Base-by-base conservation (phyloP, 2,329 filamentous ascomycete genomes). In the Fusarium agapanthi region DNA sequence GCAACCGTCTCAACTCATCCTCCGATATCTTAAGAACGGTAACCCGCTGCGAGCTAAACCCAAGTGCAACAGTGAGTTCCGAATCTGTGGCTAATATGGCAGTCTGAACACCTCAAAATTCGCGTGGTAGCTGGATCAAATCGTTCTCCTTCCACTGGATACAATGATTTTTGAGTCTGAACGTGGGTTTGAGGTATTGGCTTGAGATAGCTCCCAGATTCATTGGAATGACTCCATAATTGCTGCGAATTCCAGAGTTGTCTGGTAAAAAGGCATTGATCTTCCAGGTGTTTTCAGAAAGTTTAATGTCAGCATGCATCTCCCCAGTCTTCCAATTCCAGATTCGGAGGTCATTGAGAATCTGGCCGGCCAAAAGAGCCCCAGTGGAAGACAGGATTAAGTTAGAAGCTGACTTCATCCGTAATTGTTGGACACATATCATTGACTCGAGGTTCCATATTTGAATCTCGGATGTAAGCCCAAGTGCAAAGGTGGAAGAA, bases 381-480 rank as follows among this genome's bases (percentile, higher is more conserved):
- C 20, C 37, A 0, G 12, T 11, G 9, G 57, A 35, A 22, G 48
- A 28, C 20, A 30, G 3, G 1, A n/a, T 14, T 1, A 53, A 28
- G 5, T 53, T 24, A 8, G 6, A 14, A 37, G 0, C 3, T 3
- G 10, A 4, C 2, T 28, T 6, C 3, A 13, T 15, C 4, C 9
- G 9, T 24, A 13, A 37, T 16, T 14, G 4, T 6, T 26, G 1
- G 1, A 0, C 4, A 8, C 24, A 16, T 1, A 8, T 1, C 10
- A 22, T 11, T 4, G 20, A 24, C 12, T 35, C 30, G 2, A 43
- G 7, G 4, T 56, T 16, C 48, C 35, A n/a, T 20, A 61, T 26
- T 3, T 40, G 7, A 10, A 35, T 5, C 1, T 5, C 9, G 0
- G 13, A n/a, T 12, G 3, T 3, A 16, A 18, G 4, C 12, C 22